Percentiles rank a stretch among this genome's conserved stretches.
phyloP scores from a whole-genome alignment of 192 early-diverging fungal species.

The Gaertneriomyces sp. region DNA sequence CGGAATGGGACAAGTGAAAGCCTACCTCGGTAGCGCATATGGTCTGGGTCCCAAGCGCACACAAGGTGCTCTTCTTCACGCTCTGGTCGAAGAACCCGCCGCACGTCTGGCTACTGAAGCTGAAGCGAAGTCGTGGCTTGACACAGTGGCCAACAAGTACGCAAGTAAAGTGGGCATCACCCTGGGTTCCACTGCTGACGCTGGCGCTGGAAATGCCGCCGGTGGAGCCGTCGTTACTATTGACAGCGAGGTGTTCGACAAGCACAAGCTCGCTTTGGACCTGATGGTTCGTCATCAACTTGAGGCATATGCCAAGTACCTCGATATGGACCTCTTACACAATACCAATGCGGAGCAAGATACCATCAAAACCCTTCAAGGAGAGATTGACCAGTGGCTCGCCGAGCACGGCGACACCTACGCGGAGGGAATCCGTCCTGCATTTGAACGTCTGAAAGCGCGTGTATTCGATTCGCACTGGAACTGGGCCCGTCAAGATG shows the following conservation, averaged over 20 bases:
- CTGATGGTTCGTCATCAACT: slow-evolving; percentile 71
- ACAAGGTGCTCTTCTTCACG: slow-evolving; percentile 72
- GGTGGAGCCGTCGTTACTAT: slow-evolving; percentile 64
- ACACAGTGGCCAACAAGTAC: slow-evolving; percentile 65
- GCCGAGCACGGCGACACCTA: slow-evolving; percentile 91
- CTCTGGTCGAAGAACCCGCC: slow-evolving; percentile 77
- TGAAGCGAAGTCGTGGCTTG: slow-evolving; percentile 79
- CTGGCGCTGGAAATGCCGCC: slow-evolving; percentile 48
- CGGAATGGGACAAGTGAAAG: slow-evolving; percentile 72
- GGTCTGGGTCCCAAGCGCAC: slow-evolving; percentile 74
- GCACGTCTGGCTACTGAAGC: slow-evolving; percentile 69
- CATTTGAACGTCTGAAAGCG: slow-evolving; percentile 80
- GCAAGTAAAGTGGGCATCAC: slow-evolving; percentile 66
- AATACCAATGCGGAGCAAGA: slow-evolving; percentile 54
- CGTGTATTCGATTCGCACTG: slow-evolving; percentile 92
- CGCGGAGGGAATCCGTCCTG: slow-evolving; percentile 82
- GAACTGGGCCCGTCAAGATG: slow-evolving; percentile 94
- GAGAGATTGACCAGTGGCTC: slow-evolving; percentile 82
- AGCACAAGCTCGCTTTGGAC: slow-evolving; percentile 68
- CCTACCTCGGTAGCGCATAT: slow-evolving; percentile 64
- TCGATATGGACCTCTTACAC: slow-evolving; percentile 73
- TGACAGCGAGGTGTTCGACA: slow-evolving; percentile 84
- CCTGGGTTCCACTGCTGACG: slow-evolving; percentile 36
- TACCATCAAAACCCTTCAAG: slow-evolving; percentile 65
- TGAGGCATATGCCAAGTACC: slow-evolving; percentile 73